A percentile compares a stretch with the other conserved stretches of the same genome.
Evolutionary conservation across 768 basidiomycete species (phyloP).

Genomic region (Macrocybe gigantea): DNA sequence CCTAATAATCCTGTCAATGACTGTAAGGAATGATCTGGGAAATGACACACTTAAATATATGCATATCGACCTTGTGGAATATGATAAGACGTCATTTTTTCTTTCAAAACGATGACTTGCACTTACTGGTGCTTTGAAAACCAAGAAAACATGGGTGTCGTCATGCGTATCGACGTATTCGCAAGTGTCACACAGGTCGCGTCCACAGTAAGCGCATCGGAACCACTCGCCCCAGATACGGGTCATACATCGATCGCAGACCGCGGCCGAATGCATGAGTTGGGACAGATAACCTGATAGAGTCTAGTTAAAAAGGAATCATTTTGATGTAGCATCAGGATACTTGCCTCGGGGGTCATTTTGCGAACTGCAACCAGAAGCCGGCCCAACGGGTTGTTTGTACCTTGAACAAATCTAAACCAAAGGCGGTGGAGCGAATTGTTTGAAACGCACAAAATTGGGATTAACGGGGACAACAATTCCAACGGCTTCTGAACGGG

Average conservation of each 20-base stretch:
- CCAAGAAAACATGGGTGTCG: constrained; percentile 76
- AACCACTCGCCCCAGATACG: constrained; percentile 87
- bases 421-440: background rate
- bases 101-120: background rate
- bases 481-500: constrained; percentile 58
- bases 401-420: constrained; percentile 42
- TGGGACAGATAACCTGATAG: constrained; percentile 53
- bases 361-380: constrained; percentile 27
- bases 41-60: constrained; percentile 53
- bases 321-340: background rate
- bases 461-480: constrained; percentile 57
- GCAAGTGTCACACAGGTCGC: constrained; percentile 84
- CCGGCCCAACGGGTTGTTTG: constrained; percentile 53
- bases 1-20: constrained; percentile 23
- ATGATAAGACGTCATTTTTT: constrained; percentile 6
- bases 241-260: constrained; percentile 85
- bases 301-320: background rate
- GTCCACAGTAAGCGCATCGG: constrained; percentile 82
- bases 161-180: constrained; percentile 80
- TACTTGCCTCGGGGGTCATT: constrained; percentile 53
- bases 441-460: constrained; percentile 47
- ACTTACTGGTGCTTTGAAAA: constrained; percentile 78
- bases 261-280: constrained; percentile 57
- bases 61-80: constrained; percentile 63
- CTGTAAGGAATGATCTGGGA: background rate